Evolutionary conservation across 306 rosid species (phyloP), one percentile per base, ranked within the genome.

Genomic region (Quillaja saponaria): DNA sequence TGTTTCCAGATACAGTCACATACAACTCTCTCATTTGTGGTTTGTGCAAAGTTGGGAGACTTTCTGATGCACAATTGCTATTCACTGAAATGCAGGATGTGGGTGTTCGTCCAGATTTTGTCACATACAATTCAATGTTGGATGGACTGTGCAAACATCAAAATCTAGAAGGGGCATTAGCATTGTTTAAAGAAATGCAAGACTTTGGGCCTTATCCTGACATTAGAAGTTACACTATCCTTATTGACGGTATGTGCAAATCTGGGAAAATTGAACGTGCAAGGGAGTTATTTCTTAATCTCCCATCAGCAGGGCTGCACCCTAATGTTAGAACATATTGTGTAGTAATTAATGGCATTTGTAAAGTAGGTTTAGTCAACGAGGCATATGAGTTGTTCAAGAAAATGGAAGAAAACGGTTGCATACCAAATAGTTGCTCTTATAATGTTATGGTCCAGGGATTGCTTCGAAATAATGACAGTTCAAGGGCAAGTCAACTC

Each of bases 261-360:
- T 41, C 62, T 56, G 62, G 62, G 33, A 34, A 56, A 35, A n/a
- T 56, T 7, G 12, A 56, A 11, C 8, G n/a, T 34, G 62, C 62
- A 14, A 16, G 14, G 62, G 62, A 38, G 10, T 4, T 56, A 10
- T 56, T 56, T 56, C 39, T 3, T 15, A 11, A 13, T 15, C 46
- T 56, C 10, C 18, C 46, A 6, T 19, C 8, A 0, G 62, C 63
- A 78, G 82, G 78, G 31, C 54, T 78, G 59, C 49, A 49, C 63
- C 49, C 61, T 12, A 58, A 78, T 67, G 10, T 56, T 3, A 50
- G 20, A 46, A 78, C 72, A 4, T 72, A 35, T 51, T 67, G 59
- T 49, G 61, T 69, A 51, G 67, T 78, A 72, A 72, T 78, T 25
- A 67, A 58, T 37, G 78, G 81, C 59, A 41, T 77, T 16, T 71